Evolutionary conservation across 768 basidiomycete genomes (phyloP).

Genomic region (Phaeotremella fagi): DNA sequence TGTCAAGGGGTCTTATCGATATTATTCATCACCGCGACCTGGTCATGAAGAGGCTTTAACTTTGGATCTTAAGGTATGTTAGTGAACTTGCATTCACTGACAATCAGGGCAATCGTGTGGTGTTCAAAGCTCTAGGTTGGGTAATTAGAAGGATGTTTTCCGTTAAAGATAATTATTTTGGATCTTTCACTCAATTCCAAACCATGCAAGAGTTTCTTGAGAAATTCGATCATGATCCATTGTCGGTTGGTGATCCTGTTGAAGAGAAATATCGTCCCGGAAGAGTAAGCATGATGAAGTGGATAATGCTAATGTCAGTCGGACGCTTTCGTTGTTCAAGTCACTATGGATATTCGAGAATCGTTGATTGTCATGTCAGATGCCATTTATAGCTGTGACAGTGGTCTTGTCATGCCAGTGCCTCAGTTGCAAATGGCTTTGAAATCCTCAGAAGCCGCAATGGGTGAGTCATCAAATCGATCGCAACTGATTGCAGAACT

Average conservation of each 20-base stretch:
- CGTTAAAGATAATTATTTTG: conserved; percentile 88
- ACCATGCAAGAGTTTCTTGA: conserved; percentile 80
- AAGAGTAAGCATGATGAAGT: conserved; percentile 55
- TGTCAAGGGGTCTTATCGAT: conserved; percentile 68
- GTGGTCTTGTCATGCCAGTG: conserved; percentile 55
- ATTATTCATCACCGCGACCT: conserved; percentile 61
- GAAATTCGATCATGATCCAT: conserved; percentile 56
- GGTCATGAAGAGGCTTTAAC: conserved; percentile 75
- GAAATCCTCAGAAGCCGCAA: conserved; percentile 76
- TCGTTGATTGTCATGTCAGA: conserved; percentile 61
- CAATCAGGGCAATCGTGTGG: conserved; percentile 20
- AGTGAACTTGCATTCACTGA: background rate
- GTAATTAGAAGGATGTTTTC: conserved; percentile 81
- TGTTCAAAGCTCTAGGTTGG: conserved; percentile 78
- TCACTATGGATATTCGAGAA: conserved; percentile 56
- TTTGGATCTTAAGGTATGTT: conserved; percentile 54
- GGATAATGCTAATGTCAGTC: conserved; percentile 53
- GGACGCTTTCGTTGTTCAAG: conserved; percentile 73
- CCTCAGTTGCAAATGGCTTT: conserved; percentile 72
- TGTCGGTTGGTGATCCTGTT: conserved; percentile 74
- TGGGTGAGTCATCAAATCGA: conserved; percentile 58
- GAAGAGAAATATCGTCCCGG: conserved; percentile 71
- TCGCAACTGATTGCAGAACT: conserved; percentile 56
- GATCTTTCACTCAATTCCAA: conserved; percentile 85
- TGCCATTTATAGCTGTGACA: conserved; percentile 48